Base-by-base conservation (phyloP, 805 yeast species). In the Kuraishia cidri region DNA sequence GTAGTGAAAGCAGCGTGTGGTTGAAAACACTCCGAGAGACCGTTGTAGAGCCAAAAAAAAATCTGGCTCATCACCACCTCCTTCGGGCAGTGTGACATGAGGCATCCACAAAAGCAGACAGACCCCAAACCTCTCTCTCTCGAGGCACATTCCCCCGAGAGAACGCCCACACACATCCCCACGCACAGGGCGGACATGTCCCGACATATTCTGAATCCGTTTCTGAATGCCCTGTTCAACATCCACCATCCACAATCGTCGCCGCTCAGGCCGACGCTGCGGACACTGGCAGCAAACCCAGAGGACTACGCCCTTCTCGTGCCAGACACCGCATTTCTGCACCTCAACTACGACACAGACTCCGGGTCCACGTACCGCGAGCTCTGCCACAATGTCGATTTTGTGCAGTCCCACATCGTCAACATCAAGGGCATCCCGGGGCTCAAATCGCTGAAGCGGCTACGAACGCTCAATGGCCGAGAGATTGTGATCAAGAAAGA, bases 211-310 rank as follows among this genome's bases (percentile, higher is more conserved):
- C 54, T 68, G 35, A 79, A 81, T 44, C 86, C 88, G 6, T 57
- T 78, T 23, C 56, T 81, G 21, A 75, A 80, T 50, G 65, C 75
- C 24, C 52, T 81, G 5, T 79, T 82, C 60, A 77, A 79, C 55
- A 75, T 79, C 43, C 79, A 81, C 0, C 60, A 57, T 36, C 74
- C 75, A 2, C 37, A 51, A 5, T 54, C 52, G n/a, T 59, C 67
- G 0, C 66, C 76, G 11, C 55, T 66, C 32, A 67, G 63, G 36
- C 62, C 61, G n/a, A 57, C 72, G 6, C 61, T 75, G 24, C 47
- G 54, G 4, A 63, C 52, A 31, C 45, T 79, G 16, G 44, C 62
- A 2, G 50, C 46, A 27, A 54, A 52, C 38, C 72, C 79, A 24
- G 63, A 62, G 13, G 69, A 67, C n/a, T 75, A 66, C 47, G 62